phyloP scores from a whole-genome alignment of 495 filamentous ascomycete genomes.

The Xylaria flabelliformis region DNA sequence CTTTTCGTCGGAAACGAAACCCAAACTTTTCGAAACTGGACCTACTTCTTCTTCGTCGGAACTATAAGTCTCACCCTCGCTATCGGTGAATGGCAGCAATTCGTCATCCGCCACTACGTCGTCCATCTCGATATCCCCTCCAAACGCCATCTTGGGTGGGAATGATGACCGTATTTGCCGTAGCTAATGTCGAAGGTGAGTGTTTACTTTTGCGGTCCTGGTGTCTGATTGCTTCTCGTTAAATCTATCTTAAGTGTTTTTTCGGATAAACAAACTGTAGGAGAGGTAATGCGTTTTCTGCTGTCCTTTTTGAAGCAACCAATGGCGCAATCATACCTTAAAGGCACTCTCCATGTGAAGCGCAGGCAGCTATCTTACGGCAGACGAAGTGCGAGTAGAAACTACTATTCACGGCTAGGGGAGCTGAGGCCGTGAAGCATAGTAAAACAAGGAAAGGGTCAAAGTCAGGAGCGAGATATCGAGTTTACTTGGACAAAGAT shows the following conservation, averaged over 20 bases:
- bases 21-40: neutral
- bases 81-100: neutral
- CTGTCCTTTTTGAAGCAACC: conserved; percentile 12
- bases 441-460: conserved; percentile 5
- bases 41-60: neutral
- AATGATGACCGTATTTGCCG: neutral
- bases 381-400: neutral
- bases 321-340: conserved; percentile 19
- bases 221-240: neutral
- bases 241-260: neutral
- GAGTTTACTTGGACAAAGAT: conserved; percentile 20
- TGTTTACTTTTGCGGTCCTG: neutral
- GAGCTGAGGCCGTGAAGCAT: conserved; percentile 20
- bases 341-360: neutral
- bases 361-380: neutral
- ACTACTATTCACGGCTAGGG: neutral
- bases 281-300: neutral
- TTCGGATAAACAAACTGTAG: neutral
- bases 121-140: conserved; percentile 7
- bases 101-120: conserved; percentile 1
- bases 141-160: neutral
- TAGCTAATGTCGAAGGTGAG: neutral
- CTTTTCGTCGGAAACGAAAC: neutral
- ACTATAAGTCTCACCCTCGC: neutral
- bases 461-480: conserved; percentile 22